phyloP scores from a whole-genome alignment of 768 basidiomycete genomes.

The Hebeloma cylindrosporum region DNA sequence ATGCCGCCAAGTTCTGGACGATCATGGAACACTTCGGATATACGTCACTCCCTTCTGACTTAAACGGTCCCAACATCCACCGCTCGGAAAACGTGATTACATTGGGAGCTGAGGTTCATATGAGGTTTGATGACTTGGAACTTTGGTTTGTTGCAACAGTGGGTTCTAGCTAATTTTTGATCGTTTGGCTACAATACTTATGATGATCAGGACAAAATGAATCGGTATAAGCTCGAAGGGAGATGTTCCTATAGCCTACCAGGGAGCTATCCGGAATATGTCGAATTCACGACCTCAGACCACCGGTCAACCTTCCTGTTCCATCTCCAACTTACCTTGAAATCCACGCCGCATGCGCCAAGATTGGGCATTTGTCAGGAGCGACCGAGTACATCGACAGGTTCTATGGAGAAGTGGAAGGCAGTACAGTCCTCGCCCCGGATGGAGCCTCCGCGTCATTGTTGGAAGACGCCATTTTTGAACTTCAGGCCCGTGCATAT shows the following conservation, averaged over 20 bases:
- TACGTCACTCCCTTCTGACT: slow-evolving; percentile 16
- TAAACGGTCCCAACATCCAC: slow-evolving; percentile 31
- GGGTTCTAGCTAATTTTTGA: slow-evolving; percentile 3
- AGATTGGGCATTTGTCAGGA: slow-evolving; percentile 40
- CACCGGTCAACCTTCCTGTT: slow-evolving; percentile 23
- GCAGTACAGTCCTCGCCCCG: no score
- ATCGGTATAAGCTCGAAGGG: slow-evolving; percentile 22
- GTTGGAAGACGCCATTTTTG: no score
- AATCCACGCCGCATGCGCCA: slow-evolving; percentile 41
- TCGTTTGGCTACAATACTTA: background rate
- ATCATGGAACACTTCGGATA: slow-evolving; percentile 29
- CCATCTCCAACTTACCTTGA: slow-evolving; percentile 32
- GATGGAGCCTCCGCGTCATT: no score
- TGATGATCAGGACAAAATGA: slow-evolving; percentile 13
- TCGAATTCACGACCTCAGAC: slow-evolving; percentile 31
- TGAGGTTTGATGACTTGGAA: slow-evolving; percentile 25
- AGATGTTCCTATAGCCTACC: slow-evolving; percentile 3
- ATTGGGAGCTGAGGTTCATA: slow-evolving; percentile 20
- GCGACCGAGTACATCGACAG: slow-evolving; percentile 35
- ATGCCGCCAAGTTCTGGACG: slow-evolving; percentile 26
- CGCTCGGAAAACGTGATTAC: slow-evolving; percentile 34
- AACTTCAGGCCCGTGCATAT: no score
- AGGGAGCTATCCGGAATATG: slow-evolving; percentile 18
- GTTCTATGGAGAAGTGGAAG: no score
- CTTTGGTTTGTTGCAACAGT: slow-evolving; percentile 35